Evolutionary conservation across 495 filamentous ascomycete species (phyloP), one percentile per base, ranked within the genome.

Genomic region (Daldinia concentrica): DNA sequence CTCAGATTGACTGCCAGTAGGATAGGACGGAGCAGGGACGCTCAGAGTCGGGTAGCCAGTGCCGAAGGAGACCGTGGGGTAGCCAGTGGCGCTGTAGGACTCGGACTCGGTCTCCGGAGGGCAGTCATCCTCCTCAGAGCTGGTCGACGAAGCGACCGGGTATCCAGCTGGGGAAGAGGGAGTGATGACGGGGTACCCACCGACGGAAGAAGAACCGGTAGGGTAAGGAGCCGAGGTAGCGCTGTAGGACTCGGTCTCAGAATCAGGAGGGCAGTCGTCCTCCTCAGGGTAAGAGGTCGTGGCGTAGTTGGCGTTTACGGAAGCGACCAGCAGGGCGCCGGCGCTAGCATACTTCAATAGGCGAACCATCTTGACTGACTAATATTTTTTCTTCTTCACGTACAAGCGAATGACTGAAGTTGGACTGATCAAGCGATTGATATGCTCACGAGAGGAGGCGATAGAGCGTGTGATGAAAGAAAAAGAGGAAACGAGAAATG

Each of bases 351-450:
- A 78, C 58, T 78, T 78, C 60, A 76, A 63, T 12, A 78, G 58
- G 58, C 76, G 71, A 66, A 76, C 76, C 76, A 78, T 78, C 22
- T 32, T 74, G 54, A 61, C 60, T 50, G 37, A 39, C 26, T 43
- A 29, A 17, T n/a, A n/a, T n/a, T 27, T 60, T 12, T 70, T 76
- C 9, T 48, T 57, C 52, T 59, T 65, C 64, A 60, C 70, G 62
- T 54, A 37, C 50, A 69, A 75, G 68, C 68, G 75, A 77, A 76
- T 74, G 75, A 77, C 73, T 77, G 64, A 71, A 74, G 74, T 74
- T 72, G 57, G 73, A 69, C 32, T 34, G 67, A 66, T 62, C 64
- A 48, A 69, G 57, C 15, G 43, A 48, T 24, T 48, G 62, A 74
- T 57, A 66, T 45, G 57, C 58, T 69, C 56, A 71, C 50, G 50